Conservation (phyloP, 345 rosid species). For the Sisymbrium irio region DNA sequence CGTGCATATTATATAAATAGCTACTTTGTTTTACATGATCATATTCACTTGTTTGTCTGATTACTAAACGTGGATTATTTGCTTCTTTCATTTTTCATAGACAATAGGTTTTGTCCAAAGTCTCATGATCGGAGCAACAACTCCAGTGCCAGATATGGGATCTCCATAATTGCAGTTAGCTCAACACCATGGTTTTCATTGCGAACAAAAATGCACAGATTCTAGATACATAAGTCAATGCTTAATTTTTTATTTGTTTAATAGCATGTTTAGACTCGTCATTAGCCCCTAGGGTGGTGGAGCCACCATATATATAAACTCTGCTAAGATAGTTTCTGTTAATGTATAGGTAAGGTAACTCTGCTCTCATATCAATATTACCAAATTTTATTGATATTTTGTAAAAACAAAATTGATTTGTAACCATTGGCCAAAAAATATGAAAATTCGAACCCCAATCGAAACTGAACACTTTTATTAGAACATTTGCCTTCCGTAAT, state of each 20-base stretch:
- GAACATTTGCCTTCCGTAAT: too few relatives aligned
- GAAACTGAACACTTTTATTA: too few relatives aligned
- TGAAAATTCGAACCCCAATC: too few relatives aligned
- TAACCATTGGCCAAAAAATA: too few relatives aligned
- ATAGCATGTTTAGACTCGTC: background rate
- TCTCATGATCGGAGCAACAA: slow-evolving; percentile 61
- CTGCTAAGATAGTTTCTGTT: too few relatives aligned
- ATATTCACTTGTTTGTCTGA: background rate
- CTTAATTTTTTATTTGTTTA: background rate
- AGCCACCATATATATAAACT: slow-evolving; percentile 1
- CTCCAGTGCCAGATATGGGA: slow-evolving; percentile 41
- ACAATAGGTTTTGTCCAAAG: slow-evolving; percentile 75
- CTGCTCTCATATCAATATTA: too few relatives aligned
- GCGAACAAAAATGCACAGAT: background rate
- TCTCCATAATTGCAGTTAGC: slow-evolving; percentile 9
- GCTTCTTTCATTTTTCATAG: slow-evolving; percentile 27
- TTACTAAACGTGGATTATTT: background rate
- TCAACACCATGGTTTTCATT: background rate
- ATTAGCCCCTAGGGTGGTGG: background rate
- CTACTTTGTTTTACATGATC: too few relatives aligned
- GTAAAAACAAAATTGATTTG: too few relatives aligned
- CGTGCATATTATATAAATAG: too few relatives aligned
- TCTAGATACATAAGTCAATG: background rate
- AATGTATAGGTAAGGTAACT: too few relatives aligned
- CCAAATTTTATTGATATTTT: too few relatives aligned